Percentiles rank a stretch among this genome's conserved stretches.
phyloP scores from a whole-genome alignment of 495 filamentous ascomycete species.

The Xylaria bambusicola region DNA sequence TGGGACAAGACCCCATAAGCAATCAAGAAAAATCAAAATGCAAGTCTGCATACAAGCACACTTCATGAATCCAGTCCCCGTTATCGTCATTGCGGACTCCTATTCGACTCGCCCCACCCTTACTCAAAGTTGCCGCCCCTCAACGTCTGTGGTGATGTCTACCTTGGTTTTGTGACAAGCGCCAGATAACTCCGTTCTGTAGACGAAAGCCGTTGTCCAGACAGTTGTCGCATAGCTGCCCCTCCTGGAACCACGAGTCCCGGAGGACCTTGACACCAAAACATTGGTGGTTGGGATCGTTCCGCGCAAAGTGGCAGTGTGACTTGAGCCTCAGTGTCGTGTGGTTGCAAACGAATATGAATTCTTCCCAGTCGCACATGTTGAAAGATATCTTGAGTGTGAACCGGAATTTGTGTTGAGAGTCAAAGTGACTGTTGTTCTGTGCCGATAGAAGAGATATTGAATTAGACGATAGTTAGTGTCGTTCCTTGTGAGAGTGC shows the following conservation, averaged over 20 bases:
- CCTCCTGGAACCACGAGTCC: conserved; percentile 51
- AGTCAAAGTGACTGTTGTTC: not conserved
- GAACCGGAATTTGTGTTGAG: not conserved
- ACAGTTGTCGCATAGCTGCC: conserved; percentile 50
- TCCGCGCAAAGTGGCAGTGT: conserved; percentile 70
- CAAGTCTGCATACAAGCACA: not conserved
- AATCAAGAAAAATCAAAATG: not conserved
- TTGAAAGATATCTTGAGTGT: too few species aligned
- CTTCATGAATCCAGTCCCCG: too few species aligned
- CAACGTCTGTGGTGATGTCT: not conserved
- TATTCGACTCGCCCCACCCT: not conserved
- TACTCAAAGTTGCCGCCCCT: not conserved
- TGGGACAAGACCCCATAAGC: not conserved
- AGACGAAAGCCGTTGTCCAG: conserved; percentile 14
- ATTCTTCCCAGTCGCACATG: conserved; percentile 71
- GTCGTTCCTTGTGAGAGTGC: too few species aligned
- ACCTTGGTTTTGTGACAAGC: not conserved
- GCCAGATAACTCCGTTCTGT: conserved; percentile 10
- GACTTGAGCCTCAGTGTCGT: conserved; percentile 55
- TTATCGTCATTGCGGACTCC: too few species aligned
- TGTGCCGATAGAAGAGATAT: not conserved
- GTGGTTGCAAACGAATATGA: conserved; percentile 63
- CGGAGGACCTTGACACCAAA: conserved; percentile 61
- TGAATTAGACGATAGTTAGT: not conserved
- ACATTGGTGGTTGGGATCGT: conserved; percentile 65